phyloP scores from a whole-genome alignment of 345 rosid genomes.

The Streptanthus diversifolius region DNA sequence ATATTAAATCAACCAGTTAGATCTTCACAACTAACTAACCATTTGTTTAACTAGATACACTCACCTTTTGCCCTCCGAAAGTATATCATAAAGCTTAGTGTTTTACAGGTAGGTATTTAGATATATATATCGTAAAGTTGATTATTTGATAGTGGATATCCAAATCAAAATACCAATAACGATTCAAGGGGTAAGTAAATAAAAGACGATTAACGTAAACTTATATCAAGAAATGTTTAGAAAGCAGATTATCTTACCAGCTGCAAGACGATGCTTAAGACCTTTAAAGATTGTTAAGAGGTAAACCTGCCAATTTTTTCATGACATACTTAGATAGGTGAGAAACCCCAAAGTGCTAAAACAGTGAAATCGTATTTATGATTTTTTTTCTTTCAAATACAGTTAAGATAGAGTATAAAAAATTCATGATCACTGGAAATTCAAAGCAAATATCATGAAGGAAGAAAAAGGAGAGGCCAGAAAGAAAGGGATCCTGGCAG shows the following conservation, averaged over 20 bases:
- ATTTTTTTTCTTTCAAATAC: not conserved
- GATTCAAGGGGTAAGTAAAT: not conserved
- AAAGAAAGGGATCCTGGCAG: no score
- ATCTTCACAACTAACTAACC: not conserved
- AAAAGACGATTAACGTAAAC: not conserved
- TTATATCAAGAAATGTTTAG: not conserved
- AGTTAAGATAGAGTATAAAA: not conserved
- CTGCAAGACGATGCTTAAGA: conserved; percentile 92
- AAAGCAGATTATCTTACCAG: conserved; percentile 47
- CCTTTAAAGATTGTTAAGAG: conserved; percentile 74
- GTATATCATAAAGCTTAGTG: not conserved
- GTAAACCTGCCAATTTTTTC: conserved; percentile 62
- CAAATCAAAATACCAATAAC: not conserved
- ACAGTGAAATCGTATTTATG: not conserved
- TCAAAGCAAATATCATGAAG: not conserved
- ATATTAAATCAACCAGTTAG: not conserved
- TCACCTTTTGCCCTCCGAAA: not conserved
- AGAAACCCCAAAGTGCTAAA: not conserved
- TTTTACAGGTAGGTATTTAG: not conserved
- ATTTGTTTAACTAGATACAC: not conserved
- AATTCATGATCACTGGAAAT: not conserved
- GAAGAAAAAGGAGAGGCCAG: not conserved
- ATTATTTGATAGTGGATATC: not conserved
- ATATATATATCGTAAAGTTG: not conserved
- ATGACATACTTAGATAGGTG: not conserved